Percentiles rank a stretch among this genome's conserved stretches.
These are phyloP conservation scores for Cudoniella acicularis DNA, from an alignment of 495 filamentous ascomycete species.

Conservation along the genomic window DNA sequence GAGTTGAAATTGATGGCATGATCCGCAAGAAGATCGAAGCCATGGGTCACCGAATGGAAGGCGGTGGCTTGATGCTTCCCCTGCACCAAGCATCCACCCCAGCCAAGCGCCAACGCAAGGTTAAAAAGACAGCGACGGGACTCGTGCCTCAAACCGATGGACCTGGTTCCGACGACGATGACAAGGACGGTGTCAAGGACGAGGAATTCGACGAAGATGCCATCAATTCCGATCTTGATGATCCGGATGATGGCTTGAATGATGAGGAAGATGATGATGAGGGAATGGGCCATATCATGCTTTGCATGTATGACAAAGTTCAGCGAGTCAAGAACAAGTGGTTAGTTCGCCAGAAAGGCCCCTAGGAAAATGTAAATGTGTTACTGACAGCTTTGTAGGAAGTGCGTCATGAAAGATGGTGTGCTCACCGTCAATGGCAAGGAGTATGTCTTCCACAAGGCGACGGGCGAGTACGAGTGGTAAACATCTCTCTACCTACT, in stretches of 20 bases:
- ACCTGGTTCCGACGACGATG: constrained; percentile 39
- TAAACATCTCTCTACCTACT: no score
- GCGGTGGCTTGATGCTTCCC: constrained; percentile 78
- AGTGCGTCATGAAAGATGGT: constrained; percentile 96
- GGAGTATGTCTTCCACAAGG: constrained; percentile 98
- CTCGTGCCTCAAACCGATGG: constrained; percentile 63
- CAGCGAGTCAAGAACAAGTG: constrained; percentile 99
- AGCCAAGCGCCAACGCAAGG: constrained; percentile 30
- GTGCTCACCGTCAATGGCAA: constrained; percentile 85
- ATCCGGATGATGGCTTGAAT: constrained; percentile 79
- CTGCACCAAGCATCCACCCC: constrained; percentile 38
- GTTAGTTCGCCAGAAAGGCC: constrained; percentile 38
- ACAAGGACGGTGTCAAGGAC: constrained; percentile 59
- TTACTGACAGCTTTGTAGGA: constrained; percentile 42
- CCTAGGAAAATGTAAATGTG: background rate
- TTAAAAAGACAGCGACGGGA: constrained; percentile 22
- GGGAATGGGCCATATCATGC: constrained; percentile 75
- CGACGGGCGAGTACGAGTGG: constrained; percentile 96
- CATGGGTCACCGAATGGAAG: constrained; percentile 66
- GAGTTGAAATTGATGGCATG: constrained; percentile 54
- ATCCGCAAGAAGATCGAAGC: constrained; percentile 66
- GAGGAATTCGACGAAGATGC: constrained; percentile 83
- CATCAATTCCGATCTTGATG: constrained; percentile 97
- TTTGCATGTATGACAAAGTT: constrained; percentile 99
- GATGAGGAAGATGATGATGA: constrained; percentile 82